Base-by-base conservation (phyloP, 257 asterid species). In the Ligustrum vulgare region DNA sequence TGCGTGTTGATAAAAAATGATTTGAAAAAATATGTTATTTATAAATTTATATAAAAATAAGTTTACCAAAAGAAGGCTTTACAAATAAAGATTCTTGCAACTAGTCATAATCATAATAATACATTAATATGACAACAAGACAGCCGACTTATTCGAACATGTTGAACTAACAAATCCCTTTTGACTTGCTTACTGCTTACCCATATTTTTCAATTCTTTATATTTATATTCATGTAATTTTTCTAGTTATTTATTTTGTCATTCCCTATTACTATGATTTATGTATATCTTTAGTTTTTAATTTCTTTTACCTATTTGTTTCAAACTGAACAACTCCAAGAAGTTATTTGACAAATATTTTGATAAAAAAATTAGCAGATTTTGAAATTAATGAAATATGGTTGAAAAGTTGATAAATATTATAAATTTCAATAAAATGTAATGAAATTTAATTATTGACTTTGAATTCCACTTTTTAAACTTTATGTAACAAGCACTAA, bases 151-250 rank as follows among this genome's bases (percentile, higher is more conserved):
- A 51, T 32, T 58, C 66, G 9, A 58, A 56, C 20, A n/a, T 7
- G 31, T n/a, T 60, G 67, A 60, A 60, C 67, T 23, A 60, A 60
- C 67, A 60, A 60, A 23, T 25, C 23, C 28, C n/a, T n/a, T 22
- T 60, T 60, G 67, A 60, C 67, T 60, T 60, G 67, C 67, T 22
- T 60, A 60, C 67, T n/a, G n/a, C n/a, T n/a, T n/a, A n/a, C n/a
- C 62, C 25, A 10, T 60, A 60, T 60, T 60, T 60, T 60, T 60
- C 34, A 7, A 54, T 54, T 54, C 18, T 5, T 43, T 51, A n/a
- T n/a, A n/a, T n/a, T 54, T 18, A 8, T 54, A n/a, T 18, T 20
- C 25, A 6, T 54, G 23, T 1, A 2, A 8, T 9, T 60, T 22
- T 60, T 8, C 31, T 23, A 23, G 23, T 22, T 58, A n/a, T 20